Percentiles rank a stretch among this genome's conserved stretches.
Evolutionary conservation across 2,329 filamentous ascomycete genomes (phyloP).

Genomic region (Fusarium proliferatum): DNA sequence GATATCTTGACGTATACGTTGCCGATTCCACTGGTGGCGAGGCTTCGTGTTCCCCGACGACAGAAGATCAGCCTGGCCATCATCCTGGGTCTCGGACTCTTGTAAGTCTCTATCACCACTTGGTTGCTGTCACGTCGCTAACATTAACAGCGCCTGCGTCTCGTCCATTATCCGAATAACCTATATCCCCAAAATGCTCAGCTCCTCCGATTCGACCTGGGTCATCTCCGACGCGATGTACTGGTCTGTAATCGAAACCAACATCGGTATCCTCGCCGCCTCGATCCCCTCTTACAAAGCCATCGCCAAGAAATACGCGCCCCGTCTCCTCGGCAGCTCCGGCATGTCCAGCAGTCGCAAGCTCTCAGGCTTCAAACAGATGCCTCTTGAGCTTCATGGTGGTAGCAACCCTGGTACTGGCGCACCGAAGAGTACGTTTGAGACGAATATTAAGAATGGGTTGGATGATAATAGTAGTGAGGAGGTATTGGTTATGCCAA

Average conservation of each 20-base stretch:
- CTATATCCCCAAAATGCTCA: constrained; percentile 34
- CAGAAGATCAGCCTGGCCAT: constrained; percentile 30
- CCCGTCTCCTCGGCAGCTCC: constrained; percentile 26
- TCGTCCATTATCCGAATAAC: constrained; percentile 33
- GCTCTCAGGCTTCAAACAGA: constrained; percentile 31
- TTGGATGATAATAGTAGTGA: constrained; percentile 26
- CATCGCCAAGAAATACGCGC: constrained; percentile 30
- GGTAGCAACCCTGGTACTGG: neutral
- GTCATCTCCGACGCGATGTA: constrained; percentile 32
- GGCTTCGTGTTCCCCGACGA: constrained; percentile 18
- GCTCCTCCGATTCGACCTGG: constrained; percentile 23
- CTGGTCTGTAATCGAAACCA: constrained; percentile 34
- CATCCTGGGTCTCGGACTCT: constrained; percentile 21
- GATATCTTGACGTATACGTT: constrained; percentile 21
- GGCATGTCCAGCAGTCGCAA: constrained; percentile 28
- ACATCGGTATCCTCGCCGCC: constrained; percentile 32
- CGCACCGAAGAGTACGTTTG: constrained; percentile 3
- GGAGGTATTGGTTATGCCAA: constrained; percentile 13
- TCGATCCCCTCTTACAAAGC: constrained; percentile 32
- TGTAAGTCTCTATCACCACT: neutral
- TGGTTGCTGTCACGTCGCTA: neutral
- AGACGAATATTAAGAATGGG: constrained; percentile 14
- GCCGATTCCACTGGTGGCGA: constrained; percentile 6
- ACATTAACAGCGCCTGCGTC: constrained; percentile 9
- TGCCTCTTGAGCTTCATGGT: constrained; percentile 23